A percentile compares a stretch with the other conserved stretches of the same genome.
Evolutionary conservation across 306 rosid genomes (phyloP).

Genomic region (Cotoneaster glaucophyllus): DNA sequence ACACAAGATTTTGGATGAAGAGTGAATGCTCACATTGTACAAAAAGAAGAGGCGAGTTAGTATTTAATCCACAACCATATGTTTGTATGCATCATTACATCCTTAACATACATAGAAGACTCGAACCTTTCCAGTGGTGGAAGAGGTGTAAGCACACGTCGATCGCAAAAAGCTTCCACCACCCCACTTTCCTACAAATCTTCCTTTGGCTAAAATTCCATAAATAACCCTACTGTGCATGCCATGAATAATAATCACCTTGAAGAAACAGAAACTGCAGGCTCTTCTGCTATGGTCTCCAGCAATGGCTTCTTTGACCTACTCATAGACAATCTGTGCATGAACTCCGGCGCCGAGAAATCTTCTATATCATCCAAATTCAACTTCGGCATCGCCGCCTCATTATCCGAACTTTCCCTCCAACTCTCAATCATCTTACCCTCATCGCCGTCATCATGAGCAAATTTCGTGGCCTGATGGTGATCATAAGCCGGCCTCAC

Average conservation of each 20-base stretch:
- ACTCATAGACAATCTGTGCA: slow-evolving; percentile 55
- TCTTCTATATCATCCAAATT: slow-evolving; percentile 60
- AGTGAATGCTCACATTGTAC: too few species aligned
- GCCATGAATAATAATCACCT: too few species aligned
- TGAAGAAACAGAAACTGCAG: slow-evolving; percentile 20
- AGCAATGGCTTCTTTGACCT: slow-evolving; percentile 78
- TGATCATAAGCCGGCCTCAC: slow-evolving; percentile 20
- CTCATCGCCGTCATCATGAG: neutral
- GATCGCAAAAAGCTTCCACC: too few species aligned
- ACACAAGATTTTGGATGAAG: too few species aligned
- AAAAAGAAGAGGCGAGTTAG: too few species aligned
- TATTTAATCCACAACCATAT: too few species aligned
- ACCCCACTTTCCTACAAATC: neutral
- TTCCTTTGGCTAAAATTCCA: neutral
- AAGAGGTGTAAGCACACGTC: too few species aligned
- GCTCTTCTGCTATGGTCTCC: slow-evolving; percentile 77
- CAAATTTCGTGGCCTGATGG: neutral
- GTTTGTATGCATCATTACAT: too few species aligned
- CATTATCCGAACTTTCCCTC: neutral
- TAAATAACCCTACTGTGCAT: neutral
- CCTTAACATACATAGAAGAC: too few species aligned
- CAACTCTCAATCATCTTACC: neutral
- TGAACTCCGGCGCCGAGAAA: slow-evolving; percentile 44
- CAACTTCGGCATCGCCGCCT: slow-evolving; percentile 20
- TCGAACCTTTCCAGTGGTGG: too few species aligned